Evolutionary conservation across 1,284 basidiomycete genomes (phyloP), one percentile per base, ranked within the genome.

Genomic region (Leccinum ponderosum): DNA sequence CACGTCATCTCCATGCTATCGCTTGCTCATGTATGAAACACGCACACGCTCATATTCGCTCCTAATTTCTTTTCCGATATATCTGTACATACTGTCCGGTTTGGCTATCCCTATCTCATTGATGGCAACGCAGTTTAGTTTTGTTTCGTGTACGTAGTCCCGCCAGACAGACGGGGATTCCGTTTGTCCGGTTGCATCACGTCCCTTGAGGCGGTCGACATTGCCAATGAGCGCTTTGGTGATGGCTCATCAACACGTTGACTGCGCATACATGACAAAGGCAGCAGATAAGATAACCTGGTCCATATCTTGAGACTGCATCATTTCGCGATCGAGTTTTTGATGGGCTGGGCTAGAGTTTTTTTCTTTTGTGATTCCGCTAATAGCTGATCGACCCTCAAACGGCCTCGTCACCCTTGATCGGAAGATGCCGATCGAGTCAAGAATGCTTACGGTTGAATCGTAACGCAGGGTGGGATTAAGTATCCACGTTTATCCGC

Each of bases 91-190:
- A 42, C 11, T 22, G 39, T 61, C 12, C 17, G 20, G 35, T 53
- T 17, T 55, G 14, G 50, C n/a, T 53, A n/a, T 62, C 25, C 6
- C 9, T 1, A 27, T 15, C 52, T 62, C 25, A 64, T 55, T 4
- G 14, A 51, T 66, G 22, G 60, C n/a, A 11, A 31, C 15, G 20
- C 17, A 51, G 53, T 60, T 56, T 31, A 31, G 29, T 31, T 31
- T 31, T 17, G 22, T 58, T 39, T 12, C 57, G 14, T 50, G 22
- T 50, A 11, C 11, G 17, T 14, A 27, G 48, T 50, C 48, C 12
- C 17, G 42, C 6, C 17, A 17, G 42, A 20, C 17, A 44, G 11
- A 44, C n/a, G 42, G 42, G 29, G 29, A 31, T 9, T 20, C 11
- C 42, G 42, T 44, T 11, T 6, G 12, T 50, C 22, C 47, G 20